phyloP scores from a whole-genome alignment of 768 basidiomycete species.

The Lactifluus echinatus region DNA sequence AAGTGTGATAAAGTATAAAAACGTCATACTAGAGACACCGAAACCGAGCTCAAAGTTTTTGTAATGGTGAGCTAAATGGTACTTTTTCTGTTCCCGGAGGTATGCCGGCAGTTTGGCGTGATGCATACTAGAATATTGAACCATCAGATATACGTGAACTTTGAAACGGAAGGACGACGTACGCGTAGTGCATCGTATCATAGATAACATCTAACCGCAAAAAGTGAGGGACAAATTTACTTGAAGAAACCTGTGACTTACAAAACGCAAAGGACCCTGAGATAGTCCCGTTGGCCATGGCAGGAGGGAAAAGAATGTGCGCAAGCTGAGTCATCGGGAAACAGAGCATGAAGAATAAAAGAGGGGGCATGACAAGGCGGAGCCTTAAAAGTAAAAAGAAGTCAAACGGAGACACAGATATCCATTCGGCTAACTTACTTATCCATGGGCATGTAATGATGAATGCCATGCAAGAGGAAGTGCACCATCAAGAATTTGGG shows the following conservation, averaged over 20 bases:
- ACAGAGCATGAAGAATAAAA: constrained; percentile 67
- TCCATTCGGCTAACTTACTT: constrained; percentile 37
- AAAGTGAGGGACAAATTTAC: constrained; percentile 9
- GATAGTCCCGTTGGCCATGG: constrained; percentile 88
- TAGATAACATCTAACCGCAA: constrained; percentile 58
- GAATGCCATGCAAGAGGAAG: constrained; percentile 90
- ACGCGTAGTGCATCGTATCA: constrained; percentile 91
- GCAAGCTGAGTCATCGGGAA: constrained; percentile 83
- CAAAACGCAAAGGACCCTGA: constrained; percentile 70
- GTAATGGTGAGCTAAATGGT: constrained; percentile 96
- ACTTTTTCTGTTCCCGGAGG: constrained; percentile 89
- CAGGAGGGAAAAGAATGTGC: constrained; percentile 69
- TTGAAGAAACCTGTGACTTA: constrained; percentile 29
- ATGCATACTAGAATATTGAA: constrained; percentile 47
- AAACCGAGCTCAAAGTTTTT: constrained; percentile 98
- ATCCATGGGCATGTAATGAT: constrained; percentile 98
- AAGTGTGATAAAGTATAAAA: neutral
- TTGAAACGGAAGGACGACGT: constrained; percentile 26
- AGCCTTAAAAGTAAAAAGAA: constrained; percentile 41
- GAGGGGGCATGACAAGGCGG: constrained; percentile 95
- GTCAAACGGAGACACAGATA: constrained; percentile 8
- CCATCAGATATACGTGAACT: neutral
- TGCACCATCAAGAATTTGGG: constrained; percentile 76
- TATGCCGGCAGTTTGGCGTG: constrained; percentile 83
- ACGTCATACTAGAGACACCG: constrained; percentile 77